Evolutionary conservation across 306 rosid species (phyloP), one percentile per base, ranked within the genome.

Genomic region (Prosopis cineraria): DNA sequence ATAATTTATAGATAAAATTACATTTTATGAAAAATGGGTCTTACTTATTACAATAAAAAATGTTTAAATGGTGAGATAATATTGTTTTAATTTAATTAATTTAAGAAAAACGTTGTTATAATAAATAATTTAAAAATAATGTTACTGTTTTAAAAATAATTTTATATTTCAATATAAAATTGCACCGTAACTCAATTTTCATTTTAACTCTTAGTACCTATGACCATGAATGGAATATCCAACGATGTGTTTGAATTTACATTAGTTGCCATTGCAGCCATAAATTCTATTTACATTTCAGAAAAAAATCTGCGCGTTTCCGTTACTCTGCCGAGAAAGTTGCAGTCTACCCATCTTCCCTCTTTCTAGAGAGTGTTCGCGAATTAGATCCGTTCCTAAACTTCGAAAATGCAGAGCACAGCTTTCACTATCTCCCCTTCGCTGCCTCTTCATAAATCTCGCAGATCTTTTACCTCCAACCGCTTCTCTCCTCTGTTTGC

Each of bases 381-480:
- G 19, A 22, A 6, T 34, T 58, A 69, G 76, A 74, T 81, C 82
- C 59, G 33, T 31, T 8, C 24, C 37, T 4, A 25, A 17, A 11
- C 40, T 69, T 44, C 39, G 30, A 78, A 79, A 87, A 93, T 93
- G 98, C 93, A 93, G 90, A 86, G 90, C 82, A 64, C 85, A 17
- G 89, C 93, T 43, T 86, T 90, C 83, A 77, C 87, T 69, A 73
- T 83, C 81, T 77, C 88, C 1, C 44, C 79, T 10, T 68, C 90
- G 1, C 73, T 76, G 33, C 59, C 80, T 53, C 81, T 87, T 37
- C 82, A 27, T 5, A 84, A 53, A 45, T 33, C 19, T 74, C 43
- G 81, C 30, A 19, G 65, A 59, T 25, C 87, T 30, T 72, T 72
- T 6, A 31, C 7, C 59, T 55, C 10, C 22, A 58, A 41, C 43